Evolutionary conservation across 345 rosid species (phyloP).

Genomic region (Citrus reticulata): DNA sequence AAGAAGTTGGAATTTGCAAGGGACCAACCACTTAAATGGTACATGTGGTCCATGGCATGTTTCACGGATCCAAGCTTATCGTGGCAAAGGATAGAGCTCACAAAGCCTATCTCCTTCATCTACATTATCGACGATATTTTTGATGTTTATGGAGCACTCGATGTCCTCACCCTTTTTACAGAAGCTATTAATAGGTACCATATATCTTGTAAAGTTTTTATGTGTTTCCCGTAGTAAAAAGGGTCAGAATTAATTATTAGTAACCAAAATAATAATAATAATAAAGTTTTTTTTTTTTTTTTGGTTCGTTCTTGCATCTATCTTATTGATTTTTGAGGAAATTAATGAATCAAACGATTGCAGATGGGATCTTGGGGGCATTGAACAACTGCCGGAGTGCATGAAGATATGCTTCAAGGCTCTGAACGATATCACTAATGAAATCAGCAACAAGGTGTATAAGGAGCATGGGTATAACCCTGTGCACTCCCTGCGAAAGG

Average conservation of each 20-base stretch:
- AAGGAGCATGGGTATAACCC: conserved; percentile 40
- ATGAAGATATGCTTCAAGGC: conserved; percentile 44
- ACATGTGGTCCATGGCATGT: conserved; percentile 41
- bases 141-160: conserved; percentile 36
- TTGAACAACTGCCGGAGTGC: conserved; percentile 31
- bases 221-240: too few species aligned
- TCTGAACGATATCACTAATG: conserved; percentile 33
- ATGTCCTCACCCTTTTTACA: conserved; percentile 47
- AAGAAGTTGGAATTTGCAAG: conserved; percentile 45
- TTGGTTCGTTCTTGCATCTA: too few species aligned
- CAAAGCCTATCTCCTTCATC: conserved; percentile 50
- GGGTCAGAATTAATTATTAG: too few species aligned
- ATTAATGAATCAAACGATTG: background rate
- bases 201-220: background rate
- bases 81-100: conserved; percentile 39
- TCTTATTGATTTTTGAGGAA: too few species aligned
- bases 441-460: conserved; percentile 35
- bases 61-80: conserved; percentile 46
- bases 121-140: conserved; percentile 60
- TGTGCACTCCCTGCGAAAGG: conserved; percentile 29
- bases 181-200: conserved; percentile 38
- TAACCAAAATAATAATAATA: background rate
- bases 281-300: too few species aligned
- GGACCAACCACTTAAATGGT: conserved; percentile 54
- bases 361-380: conserved; percentile 41